A percentile compares a stretch with the other conserved stretches of the same genome.
Evolutionary conservation across 768 basidiomycete genomes (phyloP).

Genomic region (Trametes maxima): DNA sequence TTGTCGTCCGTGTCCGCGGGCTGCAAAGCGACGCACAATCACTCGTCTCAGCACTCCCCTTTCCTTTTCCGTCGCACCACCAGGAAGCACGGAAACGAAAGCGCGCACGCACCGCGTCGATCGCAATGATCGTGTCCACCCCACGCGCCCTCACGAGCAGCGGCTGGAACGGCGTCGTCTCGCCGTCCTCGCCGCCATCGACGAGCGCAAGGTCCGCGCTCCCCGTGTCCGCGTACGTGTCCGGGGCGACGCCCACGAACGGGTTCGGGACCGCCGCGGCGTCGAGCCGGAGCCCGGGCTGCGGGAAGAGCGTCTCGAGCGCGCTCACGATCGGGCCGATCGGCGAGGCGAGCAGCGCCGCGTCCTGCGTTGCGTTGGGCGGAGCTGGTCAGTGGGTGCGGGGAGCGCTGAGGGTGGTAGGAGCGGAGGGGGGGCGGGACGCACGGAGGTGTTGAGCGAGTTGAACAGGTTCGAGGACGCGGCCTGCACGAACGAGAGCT

Average conservation of each 20-base stretch:
- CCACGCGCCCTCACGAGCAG: slow-evolving; percentile 68
- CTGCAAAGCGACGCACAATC: neutral
- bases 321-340: slow-evolving; percentile 48
- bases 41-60: neutral
- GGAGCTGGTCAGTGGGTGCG: neutral
- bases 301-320: slow-evolving; percentile 35
- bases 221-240: slow-evolving; percentile 55
- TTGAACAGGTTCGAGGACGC: slow-evolving; percentile 73
- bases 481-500: slow-evolving; percentile 74
- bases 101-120: slow-evolving; percentile 50
- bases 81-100: no score
- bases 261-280: slow-evolving; percentile 36
- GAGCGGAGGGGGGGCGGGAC: neutral
- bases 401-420: no score
- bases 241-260: slow-evolving; percentile 51
- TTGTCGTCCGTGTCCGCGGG: slow-evolving; percentile 55
- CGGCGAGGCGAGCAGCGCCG: slow-evolving; percentile 35
- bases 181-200: slow-evolving; percentile 70
- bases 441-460: slow-evolving; percentile 38
- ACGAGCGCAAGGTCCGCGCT: slow-evolving; percentile 61
- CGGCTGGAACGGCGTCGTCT: slow-evolving; percentile 72
- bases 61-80: no score
- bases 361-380: slow-evolving; percentile 8
- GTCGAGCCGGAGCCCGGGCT: slow-evolving; percentile 19
- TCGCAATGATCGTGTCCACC: slow-evolving; percentile 75